Conservation (phyloP, 2,329 filamentous ascomycete species). For the Cladophialophora psammophila region DNA sequence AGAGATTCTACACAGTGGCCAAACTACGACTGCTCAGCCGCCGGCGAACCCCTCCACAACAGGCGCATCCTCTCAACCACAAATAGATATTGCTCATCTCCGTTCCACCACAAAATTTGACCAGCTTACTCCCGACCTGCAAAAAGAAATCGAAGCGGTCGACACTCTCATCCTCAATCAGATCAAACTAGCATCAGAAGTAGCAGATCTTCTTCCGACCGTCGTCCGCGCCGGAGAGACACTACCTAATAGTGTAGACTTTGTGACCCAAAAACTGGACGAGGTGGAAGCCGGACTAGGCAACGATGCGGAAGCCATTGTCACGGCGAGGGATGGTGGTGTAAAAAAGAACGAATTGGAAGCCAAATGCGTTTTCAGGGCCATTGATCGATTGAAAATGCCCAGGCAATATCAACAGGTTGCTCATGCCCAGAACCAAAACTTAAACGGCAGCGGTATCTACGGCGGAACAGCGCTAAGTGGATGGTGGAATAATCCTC, state of each 20-base stretch:
- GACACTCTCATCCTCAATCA: slow-evolving; percentile 83
- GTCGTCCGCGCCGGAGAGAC: slow-evolving; percentile 70
- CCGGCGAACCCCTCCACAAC: slow-evolving; percentile 50
- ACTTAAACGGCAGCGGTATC: slow-evolving; percentile 31
- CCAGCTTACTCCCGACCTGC: slow-evolving; percentile 82
- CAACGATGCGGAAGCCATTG: slow-evolving; percentile 68
- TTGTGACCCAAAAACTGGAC: slow-evolving; percentile 67
- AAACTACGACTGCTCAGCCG: slow-evolving; percentile 20
- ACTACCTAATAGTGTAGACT: slow-evolving; percentile 70
- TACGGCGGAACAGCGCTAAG: slow-evolving; percentile 39
- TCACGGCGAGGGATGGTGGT: slow-evolving; percentile 63
- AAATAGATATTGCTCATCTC: slow-evolving; percentile 79
- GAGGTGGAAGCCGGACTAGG: slow-evolving; percentile 69
- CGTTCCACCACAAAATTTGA: slow-evolving; percentile 90
- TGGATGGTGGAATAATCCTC: slow-evolving; percentile 44
- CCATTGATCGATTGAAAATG: slow-evolving; percentile 76
- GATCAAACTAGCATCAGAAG: slow-evolving; percentile 74
- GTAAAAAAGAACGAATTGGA: slow-evolving; percentile 71
- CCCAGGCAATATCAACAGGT: slow-evolving; percentile 71
- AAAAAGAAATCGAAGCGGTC: slow-evolving; percentile 76
- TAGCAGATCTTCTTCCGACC: slow-evolving; percentile 73
- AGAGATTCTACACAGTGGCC: slow-evolving; percentile 16
- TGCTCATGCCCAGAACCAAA: slow-evolving; percentile 37
- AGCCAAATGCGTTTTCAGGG: slow-evolving; percentile 74
- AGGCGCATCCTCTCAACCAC: slow-evolving; percentile 71